Base-by-base conservation (phyloP, 2,329 filamentous ascomycete genomes). In the Thelonectria rubi region DNA sequence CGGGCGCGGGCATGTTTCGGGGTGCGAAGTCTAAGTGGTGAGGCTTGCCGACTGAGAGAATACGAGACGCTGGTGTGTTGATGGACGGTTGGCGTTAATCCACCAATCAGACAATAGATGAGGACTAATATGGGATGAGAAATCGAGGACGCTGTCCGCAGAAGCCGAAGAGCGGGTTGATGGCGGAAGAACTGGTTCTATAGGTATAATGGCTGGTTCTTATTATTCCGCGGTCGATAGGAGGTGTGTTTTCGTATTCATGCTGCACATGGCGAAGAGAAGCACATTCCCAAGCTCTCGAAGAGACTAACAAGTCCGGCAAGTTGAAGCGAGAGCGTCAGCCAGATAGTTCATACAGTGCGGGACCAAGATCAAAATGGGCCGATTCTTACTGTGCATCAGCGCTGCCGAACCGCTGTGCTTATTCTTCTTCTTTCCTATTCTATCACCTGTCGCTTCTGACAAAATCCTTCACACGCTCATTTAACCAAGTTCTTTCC, bases 31-130 rank as follows among this genome's bases (percentile, higher is more conserved):
- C 43, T n/a, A 26, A 46, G 21, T 46, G 43, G 43, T 15, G n/a
- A 14, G 8, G 15, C 20, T 14, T 42, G n/a, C 11, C 21, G 17
- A 21, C 47, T 24, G 10, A n/a, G 14, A 10, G n/a, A 21, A 14
- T 24, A 17, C 42, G 42, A 43, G 11, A 15, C 26, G 11, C 9
- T 21, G 9, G n/a, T 40, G 12, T 51, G 34, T 12, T 18, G 39
- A 3, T 24, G 2, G n/a, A 40, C 18, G 18, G n/a, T 15, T 24
- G 12, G 15, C 3, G 37, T 17, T 26, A 40, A 39, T 49, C 53
- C 45, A 49, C 53, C 53, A 49, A 56, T 56, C 3, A 18, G 15
- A 18, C n/a, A 17, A 43, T 20, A 2, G 40, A 37, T 37, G 34
- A 15, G 15, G 32, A 14, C 34, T 37, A 4, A 37, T 37, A 42